Conservation (phyloP, 2,329 filamentous ascomycete species). For the Penicillium sp. region DNA sequence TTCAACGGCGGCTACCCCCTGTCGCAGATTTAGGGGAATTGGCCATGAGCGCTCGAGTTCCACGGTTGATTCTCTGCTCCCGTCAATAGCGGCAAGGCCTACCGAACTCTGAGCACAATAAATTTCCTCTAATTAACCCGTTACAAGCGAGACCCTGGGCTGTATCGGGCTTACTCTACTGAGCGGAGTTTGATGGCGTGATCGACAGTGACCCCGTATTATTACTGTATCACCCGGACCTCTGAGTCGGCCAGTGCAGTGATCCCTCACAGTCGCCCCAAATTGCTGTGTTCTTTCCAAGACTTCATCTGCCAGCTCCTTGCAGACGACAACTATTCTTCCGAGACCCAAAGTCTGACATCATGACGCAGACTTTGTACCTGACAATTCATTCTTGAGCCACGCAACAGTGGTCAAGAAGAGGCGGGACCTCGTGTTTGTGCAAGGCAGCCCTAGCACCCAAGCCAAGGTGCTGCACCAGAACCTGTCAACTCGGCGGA, state of each 20-base stretch:
- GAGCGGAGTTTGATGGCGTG: background rate
- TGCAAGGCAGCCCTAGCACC: background rate
- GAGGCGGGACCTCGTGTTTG: background rate
- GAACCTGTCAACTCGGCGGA: background rate
- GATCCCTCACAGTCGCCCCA: background rate
- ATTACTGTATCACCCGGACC: background rate
- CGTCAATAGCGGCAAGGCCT: background rate
- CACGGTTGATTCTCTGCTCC: background rate
- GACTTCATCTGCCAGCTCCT: background rate
- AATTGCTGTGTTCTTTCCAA: background rate
- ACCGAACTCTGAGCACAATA: background rate
- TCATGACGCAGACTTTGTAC: slow-evolving; percentile 6
- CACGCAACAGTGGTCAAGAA: background rate
- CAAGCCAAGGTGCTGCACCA: background rate
- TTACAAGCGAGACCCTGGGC: background rate
- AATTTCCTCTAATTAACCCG: background rate
- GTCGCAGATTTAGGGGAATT: background rate
- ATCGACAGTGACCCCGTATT: background rate
- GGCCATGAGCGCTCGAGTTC: background rate
- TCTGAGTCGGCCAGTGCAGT: background rate
- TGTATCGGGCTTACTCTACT: background rate
- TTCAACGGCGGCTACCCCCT: slow-evolving; percentile 2
- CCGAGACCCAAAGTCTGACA: background rate
- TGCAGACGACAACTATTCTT: background rate
- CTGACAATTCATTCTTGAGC: background rate